These are phyloP conservation scores for Leucoagaricus sp. DNA, from an alignment of 1,284 basidiomycete species.

Conservation along the genomic window DNA sequence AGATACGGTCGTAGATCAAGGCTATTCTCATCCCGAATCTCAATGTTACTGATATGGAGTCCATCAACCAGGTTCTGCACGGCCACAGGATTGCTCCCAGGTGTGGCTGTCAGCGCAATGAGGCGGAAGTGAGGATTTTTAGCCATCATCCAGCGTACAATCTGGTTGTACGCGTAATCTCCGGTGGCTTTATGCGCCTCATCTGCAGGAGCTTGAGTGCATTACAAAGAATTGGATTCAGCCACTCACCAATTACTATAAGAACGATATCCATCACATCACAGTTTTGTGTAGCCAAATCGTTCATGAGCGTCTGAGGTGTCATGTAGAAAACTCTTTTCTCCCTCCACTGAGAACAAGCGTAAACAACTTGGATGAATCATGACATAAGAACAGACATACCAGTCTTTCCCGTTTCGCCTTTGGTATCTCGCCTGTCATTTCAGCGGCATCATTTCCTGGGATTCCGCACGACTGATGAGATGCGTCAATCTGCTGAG, in stretches of 20 bases:
- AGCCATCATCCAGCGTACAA: slow-evolving; percentile 89
- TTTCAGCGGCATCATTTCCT: slow-evolving; percentile 80
- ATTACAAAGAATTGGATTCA: not conserved
- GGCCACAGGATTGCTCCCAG: slow-evolving; percentile 83
- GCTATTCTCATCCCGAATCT: slow-evolving; percentile 92
- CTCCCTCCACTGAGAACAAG: slow-evolving; percentile 63
- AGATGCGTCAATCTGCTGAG: slow-evolving; percentile 94
- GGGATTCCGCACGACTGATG: slow-evolving; percentile 95
- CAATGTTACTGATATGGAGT: slow-evolving; percentile 95
- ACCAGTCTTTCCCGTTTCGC: slow-evolving; percentile 62
- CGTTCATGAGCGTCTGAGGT: slow-evolving; percentile 94
- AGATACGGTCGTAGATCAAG: slow-evolving; percentile 88
- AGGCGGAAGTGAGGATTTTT: slow-evolving; percentile 94
- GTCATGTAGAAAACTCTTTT: slow-evolving; percentile 98
- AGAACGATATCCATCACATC: slow-evolving; percentile 82
- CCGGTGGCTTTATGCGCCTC: slow-evolving; percentile 97
- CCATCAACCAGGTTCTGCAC: slow-evolving; percentile 93
- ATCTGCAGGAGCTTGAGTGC: slow-evolving; percentile 50
- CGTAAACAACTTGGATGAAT: not conserved
- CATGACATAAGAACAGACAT: slow-evolving; percentile 30
- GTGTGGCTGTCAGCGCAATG: slow-evolving; percentile 94
- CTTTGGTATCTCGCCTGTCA: slow-evolving; percentile 76
- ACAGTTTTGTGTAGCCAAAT: slow-evolving; percentile 73
- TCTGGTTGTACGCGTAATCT: slow-evolving; percentile 90
- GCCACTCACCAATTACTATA: slow-evolving; percentile 72